These are phyloP conservation scores for Bassia scoparia DNA, from an alignment of 148 eudicot genomes.

Conservation along the genomic window DNA sequence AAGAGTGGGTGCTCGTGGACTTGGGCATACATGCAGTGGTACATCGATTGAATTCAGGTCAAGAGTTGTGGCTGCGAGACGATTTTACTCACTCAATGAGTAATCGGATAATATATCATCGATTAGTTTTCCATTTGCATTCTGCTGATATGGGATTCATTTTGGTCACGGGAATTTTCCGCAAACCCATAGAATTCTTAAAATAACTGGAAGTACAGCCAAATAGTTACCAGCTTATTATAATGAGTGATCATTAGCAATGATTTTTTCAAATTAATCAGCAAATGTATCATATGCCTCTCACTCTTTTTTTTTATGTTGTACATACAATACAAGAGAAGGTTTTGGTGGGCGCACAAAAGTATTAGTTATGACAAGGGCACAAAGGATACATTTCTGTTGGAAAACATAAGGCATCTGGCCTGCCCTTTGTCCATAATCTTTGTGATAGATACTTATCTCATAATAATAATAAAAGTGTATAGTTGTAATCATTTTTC, in stretches of 20 bases:
- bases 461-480: slow-evolving; percentile 9
- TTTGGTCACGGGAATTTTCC: neutral
- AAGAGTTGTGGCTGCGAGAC: neutral
- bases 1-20: too few species aligned
- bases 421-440: slow-evolving; percentile 22
- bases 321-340: slow-evolving; percentile 4
- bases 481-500: neutral
- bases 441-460: slow-evolving; percentile 21
- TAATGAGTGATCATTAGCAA: slow-evolving; percentile 6
- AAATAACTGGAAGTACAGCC: neutral
- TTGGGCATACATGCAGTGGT: too few species aligned
- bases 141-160: neutral
- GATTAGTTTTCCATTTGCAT: neutral
- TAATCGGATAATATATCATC: neutral
- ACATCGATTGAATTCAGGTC: neutral
- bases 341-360: slow-evolving; percentile 22
- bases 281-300: slow-evolving; percentile 9
- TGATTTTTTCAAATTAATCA: slow-evolving; percentile 12
- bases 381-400: slow-evolving; percentile 22
- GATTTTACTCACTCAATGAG: neutral
- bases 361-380: slow-evolving; percentile 22
- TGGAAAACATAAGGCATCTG: slow-evolving; percentile 28
- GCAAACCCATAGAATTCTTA: slow-evolving; percentile 7
- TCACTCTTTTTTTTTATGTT: neutral
- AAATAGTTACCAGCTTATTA: neutral